Conservation (phyloP, 2,329 filamentous ascomycete genomes). For the Aspergillus pseudoglaucus region DNA sequence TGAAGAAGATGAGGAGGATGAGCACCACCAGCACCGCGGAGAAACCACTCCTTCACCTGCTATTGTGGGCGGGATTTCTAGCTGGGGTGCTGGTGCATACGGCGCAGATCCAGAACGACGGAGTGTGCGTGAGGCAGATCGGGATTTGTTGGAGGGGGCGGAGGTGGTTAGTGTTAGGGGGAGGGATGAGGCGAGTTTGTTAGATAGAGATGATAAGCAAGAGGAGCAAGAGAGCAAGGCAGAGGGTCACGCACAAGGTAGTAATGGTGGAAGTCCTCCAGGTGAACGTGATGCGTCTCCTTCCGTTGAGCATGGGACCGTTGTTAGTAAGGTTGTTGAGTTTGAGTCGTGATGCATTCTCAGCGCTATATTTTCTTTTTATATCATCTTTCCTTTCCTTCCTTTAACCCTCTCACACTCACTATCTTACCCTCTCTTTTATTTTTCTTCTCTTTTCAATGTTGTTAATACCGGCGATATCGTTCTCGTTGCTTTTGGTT, state of each 20-base stretch:
- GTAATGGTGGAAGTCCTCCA: not conserved
- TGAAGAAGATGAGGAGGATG: slow-evolving; percentile 63
- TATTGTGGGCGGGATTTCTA: slow-evolving; percentile 29
- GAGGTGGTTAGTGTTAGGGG: slow-evolving; percentile 54
- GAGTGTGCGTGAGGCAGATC: slow-evolving; percentile 60
- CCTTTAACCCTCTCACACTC: no score
- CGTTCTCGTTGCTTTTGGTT: no score
- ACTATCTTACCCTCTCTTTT: not conserved
- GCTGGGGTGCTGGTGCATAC: slow-evolving; percentile 38
- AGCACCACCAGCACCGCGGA: slow-evolving; percentile 22
- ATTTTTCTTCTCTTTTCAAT: no score
- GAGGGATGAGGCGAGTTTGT: slow-evolving; percentile 25
- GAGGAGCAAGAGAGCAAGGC: not conserved
- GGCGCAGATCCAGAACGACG: slow-evolving; percentile 55
- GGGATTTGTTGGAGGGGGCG: slow-evolving; percentile 65
- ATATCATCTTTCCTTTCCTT: no score
- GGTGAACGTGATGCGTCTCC: not conserved
- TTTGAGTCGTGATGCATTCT: slow-evolving; percentile 30
- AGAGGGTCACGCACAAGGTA: not conserved
- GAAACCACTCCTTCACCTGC: slow-evolving; percentile 15
- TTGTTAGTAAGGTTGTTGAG: slow-evolving; percentile 35
- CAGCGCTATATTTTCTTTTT: no score
- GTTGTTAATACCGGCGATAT: no score
- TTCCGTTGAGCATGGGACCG: slow-evolving; percentile 6
- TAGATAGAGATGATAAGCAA: slow-evolving; percentile 16